A percentile compares a stretch with the other conserved stretches of the same genome.
Conservation (phyloP, 2,329 filamentous ascomycete genomes). For the Penicillium sp. region DNA sequence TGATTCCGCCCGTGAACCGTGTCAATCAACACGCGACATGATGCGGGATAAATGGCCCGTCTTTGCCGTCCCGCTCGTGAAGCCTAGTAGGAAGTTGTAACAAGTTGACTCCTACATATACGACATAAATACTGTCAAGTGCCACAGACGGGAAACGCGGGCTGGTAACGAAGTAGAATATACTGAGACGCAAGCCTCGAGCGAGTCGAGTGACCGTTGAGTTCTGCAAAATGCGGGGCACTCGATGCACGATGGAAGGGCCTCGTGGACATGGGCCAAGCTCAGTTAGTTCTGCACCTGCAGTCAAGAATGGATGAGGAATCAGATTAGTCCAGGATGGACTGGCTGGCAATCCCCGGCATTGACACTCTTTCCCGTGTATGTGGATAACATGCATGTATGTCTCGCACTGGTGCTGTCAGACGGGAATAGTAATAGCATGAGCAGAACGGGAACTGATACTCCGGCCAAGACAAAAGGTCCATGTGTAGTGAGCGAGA, state of each 20-base stretch:
- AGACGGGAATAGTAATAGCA: background rate
- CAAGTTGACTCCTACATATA: background rate
- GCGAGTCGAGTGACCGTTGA: background rate
- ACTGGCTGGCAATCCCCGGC: background rate
- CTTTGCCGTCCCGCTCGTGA: background rate
- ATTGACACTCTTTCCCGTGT: background rate
- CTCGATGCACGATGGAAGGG: background rate
- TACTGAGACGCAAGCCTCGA: background rate
- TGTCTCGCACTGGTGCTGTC: conserved; percentile 2
- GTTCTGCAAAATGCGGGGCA: background rate
- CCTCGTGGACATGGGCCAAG: background rate
- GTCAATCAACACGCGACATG: background rate
- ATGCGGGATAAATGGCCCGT: background rate
- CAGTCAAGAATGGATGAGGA: background rate
- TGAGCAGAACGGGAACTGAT: background rate
- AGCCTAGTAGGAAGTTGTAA: background rate
- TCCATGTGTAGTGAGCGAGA: background rate
- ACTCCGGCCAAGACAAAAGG: background rate
- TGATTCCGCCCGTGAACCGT: background rate
- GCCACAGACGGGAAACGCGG: background rate
- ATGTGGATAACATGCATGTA: background rate
- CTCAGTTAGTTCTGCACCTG: background rate
- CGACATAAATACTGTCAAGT: background rate
- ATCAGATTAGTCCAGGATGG: background rate
- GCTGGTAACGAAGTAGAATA: background rate